Evolutionary conservation across 148 eudicot genomes (phyloP).

Genomic region (Rhododendron griersonianum): DNA sequence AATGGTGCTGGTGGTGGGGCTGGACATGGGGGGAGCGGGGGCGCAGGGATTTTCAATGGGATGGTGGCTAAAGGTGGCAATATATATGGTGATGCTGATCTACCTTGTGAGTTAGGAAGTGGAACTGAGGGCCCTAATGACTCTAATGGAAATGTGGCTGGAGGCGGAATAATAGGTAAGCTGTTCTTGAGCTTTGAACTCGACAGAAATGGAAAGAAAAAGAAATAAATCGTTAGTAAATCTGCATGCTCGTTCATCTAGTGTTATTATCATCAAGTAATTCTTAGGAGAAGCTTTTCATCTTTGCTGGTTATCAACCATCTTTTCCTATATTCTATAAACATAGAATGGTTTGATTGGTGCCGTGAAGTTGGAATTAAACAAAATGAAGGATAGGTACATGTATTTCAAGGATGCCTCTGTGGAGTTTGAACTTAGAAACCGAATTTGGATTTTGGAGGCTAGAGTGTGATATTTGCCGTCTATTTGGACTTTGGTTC

Average conservation of each 20-base stretch:
- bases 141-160: constrained; percentile 61
- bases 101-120: constrained; percentile 90
- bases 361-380: not conserved
- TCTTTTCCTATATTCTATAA: no score
- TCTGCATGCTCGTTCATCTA: not conserved
- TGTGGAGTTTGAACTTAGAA: not conserved
- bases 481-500: not conserved
- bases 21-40: constrained; percentile 91
- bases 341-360: no score
- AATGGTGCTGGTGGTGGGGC: constrained; percentile 91
- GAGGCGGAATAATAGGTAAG: constrained; percentile 90
- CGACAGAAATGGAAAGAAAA: not conserved
- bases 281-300: no score
- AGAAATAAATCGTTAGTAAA: not conserved
- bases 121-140: constrained; percentile 67
- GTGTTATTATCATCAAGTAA: not conserved
- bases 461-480: not conserved
- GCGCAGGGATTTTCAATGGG: constrained; percentile 70
- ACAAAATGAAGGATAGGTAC: not conserved
- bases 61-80: constrained; percentile 65
- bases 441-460: not conserved
- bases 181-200: not conserved
- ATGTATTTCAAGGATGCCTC: not conserved
- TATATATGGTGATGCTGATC: constrained; percentile 67
- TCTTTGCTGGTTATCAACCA: no score